These are phyloP conservation scores for Lentinula sp. DNA, from an alignment of 768 basidiomycete genomes.

Conservation along the genomic window DNA sequence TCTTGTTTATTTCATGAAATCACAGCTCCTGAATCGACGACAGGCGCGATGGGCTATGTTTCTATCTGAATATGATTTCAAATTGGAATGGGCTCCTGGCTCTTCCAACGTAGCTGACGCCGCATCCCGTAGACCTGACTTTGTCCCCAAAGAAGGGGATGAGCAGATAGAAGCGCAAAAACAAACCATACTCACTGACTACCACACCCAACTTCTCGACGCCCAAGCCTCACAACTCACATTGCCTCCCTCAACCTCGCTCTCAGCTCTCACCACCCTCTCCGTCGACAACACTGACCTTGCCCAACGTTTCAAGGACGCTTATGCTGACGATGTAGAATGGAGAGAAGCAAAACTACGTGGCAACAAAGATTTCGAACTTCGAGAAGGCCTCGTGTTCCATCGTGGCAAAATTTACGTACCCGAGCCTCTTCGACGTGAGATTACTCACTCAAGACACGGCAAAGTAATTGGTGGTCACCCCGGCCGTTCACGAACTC, in stretches of 20 bases:
- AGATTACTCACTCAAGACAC: constrained; percentile 26
- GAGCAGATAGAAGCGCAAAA: constrained; percentile 10
- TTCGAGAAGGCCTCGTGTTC: constrained; percentile 14
- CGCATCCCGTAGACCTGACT: constrained; percentile 23
- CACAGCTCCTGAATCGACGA: constrained; percentile 31
- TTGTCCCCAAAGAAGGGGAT: constrained; percentile 17
- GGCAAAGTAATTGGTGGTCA: constrained; percentile 33
- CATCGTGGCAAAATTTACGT: constrained; percentile 22
- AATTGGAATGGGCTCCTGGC: constrained; percentile 23
- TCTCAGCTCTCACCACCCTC: constrained; percentile 11
- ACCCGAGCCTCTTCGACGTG: constrained; percentile 21
- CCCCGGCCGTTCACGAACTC: constrained; percentile 28
- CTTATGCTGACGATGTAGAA: constrained; percentile 6
- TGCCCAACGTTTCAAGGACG: constrained; percentile 13
- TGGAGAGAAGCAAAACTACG: constrained; percentile 13
- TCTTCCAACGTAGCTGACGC: constrained; percentile 23
- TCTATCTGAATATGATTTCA: constrained; percentile 31
- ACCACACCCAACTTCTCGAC: constrained; percentile 5
- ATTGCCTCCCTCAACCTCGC: not conserved
- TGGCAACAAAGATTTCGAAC: constrained; percentile 10
- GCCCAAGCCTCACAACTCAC: not conserved
- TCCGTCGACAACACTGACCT: constrained; percentile 12
- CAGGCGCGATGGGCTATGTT: constrained; percentile 44
- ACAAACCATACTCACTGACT: constrained; percentile 8
- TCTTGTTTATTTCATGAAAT: constrained; percentile 35